Base-by-base conservation (phyloP, 179 eudicot species). In the Nepenthes alata region DNA sequence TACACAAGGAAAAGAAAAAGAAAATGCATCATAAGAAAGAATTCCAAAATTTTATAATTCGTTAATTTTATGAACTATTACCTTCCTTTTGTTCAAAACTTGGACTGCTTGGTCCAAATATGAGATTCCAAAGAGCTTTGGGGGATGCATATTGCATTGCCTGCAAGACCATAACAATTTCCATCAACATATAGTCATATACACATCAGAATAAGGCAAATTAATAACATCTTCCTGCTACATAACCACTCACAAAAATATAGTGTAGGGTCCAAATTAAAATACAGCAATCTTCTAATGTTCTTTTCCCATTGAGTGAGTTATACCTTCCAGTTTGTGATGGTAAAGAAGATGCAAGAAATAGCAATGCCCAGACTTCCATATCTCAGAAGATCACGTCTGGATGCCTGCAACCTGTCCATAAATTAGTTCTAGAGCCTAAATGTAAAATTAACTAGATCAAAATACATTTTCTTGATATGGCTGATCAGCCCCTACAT, bases 61-160 rank as follows among this genome's bases (percentile, higher is more conserved):
- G 14, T 11, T 49, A 49, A 25, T 49, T 10, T n/a, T 11, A 10
- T 49, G 14, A n/a, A n/a, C 3, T 11, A 49, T 66, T 60, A 91
- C 96, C 98, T 80, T 77, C 79, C 49, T 80, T 63, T 59, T 67
- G 71, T 69, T 66, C 71, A 67, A 86, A 76, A 63, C 76, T 65
- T 44, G 95, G 88, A 65, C 61, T 76, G 63, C 63, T 48, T 48
- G 76, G 83, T 70, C 96, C 96, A 80, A 85, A 81, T 67, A 85
- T 60, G 37, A 72, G 60, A 74, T 87, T 93, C 96, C 96, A 89
- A 38, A 93, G 62, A 64, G 96, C 98, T 79, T 93, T 93, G 53
- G 90, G 95, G 74, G 98, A 93, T 70, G 90, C 80, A 87, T 86
- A 93, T 70, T 89, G 94, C 98, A 93, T 89, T 70, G 96, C 91